phyloP scores from a whole-genome alignment of 179 eudicot species.

The Drosera spatulata region DNA sequence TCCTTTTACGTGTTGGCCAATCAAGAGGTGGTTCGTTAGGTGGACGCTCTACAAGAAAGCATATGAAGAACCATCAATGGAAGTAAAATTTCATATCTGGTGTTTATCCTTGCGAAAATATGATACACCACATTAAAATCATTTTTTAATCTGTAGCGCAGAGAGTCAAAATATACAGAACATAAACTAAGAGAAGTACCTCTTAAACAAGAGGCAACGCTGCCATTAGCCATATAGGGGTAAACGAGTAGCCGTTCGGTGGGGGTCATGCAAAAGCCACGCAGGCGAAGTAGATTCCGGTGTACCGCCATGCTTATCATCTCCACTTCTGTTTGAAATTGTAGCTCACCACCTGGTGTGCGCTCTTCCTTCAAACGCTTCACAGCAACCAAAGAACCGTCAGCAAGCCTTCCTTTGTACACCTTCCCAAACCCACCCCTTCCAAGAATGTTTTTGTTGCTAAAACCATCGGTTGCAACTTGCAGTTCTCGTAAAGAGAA shows the following conservation, averaged over 20 bases:
- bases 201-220: conserved; percentile 11
- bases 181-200: background rate
- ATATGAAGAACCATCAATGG: no score
- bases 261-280: conserved; percentile 14
- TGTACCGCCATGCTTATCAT: conserved; percentile 16
- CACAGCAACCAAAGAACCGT: conserved; percentile 11
- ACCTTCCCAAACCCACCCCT: conserved; percentile 12
- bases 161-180: no score
- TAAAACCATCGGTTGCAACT: conserved; percentile 7
- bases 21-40: conserved; percentile 23
- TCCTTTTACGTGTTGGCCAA: conserved; percentile 30
- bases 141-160: no score
- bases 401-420: conserved; percentile 7
- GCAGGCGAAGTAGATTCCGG: conserved; percentile 8
- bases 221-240: conserved; percentile 11
- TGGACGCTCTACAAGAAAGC: conserved; percentile 17
- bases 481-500: conserved; percentile 9
- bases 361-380: conserved; percentile 9
- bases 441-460: conserved; percentile 10
- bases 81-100: no score
- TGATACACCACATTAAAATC: no score
- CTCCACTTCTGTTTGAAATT: conserved; percentile 13
- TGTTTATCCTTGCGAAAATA: no score
- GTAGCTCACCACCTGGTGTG: conserved; percentile 7
- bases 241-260: conserved; percentile 11